phyloP scores from a whole-genome alignment of 169 alveolate species.

The Cryptosporidium ubiquitum region DNA sequence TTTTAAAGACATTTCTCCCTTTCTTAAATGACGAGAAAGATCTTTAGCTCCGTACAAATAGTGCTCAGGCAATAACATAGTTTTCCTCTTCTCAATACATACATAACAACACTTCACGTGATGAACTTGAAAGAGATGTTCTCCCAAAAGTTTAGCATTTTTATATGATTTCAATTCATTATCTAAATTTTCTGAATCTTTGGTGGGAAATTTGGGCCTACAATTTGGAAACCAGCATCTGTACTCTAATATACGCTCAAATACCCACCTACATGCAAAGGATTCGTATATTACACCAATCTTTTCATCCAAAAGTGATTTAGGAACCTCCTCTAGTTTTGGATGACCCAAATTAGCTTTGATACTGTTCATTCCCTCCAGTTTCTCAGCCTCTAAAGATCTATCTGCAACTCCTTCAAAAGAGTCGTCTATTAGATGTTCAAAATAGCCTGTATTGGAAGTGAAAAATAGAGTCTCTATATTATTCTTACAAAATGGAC shows the following conservation, averaged over 20 bases:
- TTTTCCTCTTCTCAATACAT: constrained; percentile 64
- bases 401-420: constrained; percentile 15
- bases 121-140: constrained; percentile 48
- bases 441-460: constrained; percentile 41
- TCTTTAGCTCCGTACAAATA: constrained; percentile 53
- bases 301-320: constrained; percentile 3
- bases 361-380: neutral
- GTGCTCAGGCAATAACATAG: constrained; percentile 69
- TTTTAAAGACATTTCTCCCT: constrained; percentile 48
- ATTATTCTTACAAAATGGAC: constrained; percentile 69
- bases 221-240: constrained; percentile 73
- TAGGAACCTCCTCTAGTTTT: constrained; percentile 1
- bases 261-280: constrained; percentile 15
- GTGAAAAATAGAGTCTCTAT: constrained; percentile 19
- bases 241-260: constrained; percentile 38
- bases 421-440: constrained; percentile 30
- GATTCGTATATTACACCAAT: constrained; percentile 44
- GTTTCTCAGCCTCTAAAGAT: neutral
- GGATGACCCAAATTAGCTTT: neutral
- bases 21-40: constrained; percentile 19
- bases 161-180: neutral
- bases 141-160: constrained; percentile 38
- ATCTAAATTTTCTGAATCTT: neutral
- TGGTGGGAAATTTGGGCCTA: constrained; percentile 13
- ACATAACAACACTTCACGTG: constrained; percentile 61